Evolutionary conservation across 805 yeast species (phyloP).

Genomic region (Ogataea chonburiensis): DNA sequence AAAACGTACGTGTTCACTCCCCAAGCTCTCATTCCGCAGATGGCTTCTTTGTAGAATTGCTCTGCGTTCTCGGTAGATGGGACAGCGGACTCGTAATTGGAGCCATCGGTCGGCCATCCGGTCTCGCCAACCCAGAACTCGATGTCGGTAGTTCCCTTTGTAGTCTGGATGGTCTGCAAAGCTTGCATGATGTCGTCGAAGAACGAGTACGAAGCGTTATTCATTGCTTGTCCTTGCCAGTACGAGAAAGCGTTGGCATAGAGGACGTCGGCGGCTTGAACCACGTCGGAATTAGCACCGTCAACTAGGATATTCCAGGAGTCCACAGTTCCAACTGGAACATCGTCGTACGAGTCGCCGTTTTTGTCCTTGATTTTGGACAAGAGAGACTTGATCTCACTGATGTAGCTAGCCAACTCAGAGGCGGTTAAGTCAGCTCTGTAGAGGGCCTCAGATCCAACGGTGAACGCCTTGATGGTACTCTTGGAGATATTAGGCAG

Average conservation of each 20-base stretch:
- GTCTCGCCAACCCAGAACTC: slow-evolving; percentile 97
- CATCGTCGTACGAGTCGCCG: slow-evolving; percentile 70
- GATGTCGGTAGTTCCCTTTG: slow-evolving; percentile 83
- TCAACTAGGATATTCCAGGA: slow-evolving; percentile 93
- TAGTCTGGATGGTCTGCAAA: slow-evolving; percentile 78
- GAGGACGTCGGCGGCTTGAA: slow-evolving; percentile 78
- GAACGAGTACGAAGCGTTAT: slow-evolving; percentile 86
- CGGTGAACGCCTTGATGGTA: slow-evolving; percentile 74
- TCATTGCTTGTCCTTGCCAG: slow-evolving; percentile 95
- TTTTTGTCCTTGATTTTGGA: slow-evolving; percentile 67
- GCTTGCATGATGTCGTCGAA: slow-evolving; percentile 98
- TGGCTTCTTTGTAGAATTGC: slow-evolving; percentile 79
- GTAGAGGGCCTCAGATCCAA: slow-evolving; percentile 95
- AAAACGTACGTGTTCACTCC: slow-evolving; percentile 90
- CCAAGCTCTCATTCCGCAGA: slow-evolving; percentile 95
- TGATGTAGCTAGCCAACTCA: slow-evolving; percentile 67
- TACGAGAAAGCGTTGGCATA: slow-evolving; percentile 96
- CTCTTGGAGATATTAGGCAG: slow-evolving; percentile 70
- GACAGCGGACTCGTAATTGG: slow-evolving; percentile 58
- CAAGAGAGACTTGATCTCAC: slow-evolving; percentile 58
- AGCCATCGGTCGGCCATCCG: slow-evolving; percentile 94
- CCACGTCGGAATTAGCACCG: slow-evolving; percentile 66
- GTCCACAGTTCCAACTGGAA: slow-evolving; percentile 90
- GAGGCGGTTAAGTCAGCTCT: slow-evolving; percentile 80
- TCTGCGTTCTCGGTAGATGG: slow-evolving; percentile 77